phyloP scores from a whole-genome alignment of 768 basidiomycete genomes.

The Clathrus columnatus region DNA sequence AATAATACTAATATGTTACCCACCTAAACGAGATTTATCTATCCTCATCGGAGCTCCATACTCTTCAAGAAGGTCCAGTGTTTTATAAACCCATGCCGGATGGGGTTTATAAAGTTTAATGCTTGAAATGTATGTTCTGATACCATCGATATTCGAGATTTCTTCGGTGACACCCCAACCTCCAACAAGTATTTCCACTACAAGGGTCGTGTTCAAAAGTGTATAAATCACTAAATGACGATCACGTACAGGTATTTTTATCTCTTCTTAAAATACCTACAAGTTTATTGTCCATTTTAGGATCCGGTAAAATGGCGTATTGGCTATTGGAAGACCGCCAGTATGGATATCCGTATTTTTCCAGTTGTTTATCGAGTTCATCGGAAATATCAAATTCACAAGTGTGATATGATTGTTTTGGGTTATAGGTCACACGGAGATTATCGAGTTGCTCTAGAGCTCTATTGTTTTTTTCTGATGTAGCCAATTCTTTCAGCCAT shows the following conservation, averaged over 20 bases:
- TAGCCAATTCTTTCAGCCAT: constrained; percentile 17
- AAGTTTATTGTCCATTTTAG: constrained; percentile 10
- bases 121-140: constrained; percentile 1
- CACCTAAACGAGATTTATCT: constrained; percentile 14
- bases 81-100: constrained; percentile 21
- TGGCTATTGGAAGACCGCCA: constrained; percentile 13
- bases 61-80: constrained; percentile 23
- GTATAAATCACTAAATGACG: background rate
- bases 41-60: constrained; percentile 14
- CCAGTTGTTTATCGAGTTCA: constrained; percentile 8
- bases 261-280: constrained; percentile 7
- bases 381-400: constrained; percentile 13
- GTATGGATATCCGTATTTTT: constrained; percentile 17
- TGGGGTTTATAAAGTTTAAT: constrained; percentile 13
- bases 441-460: constrained; percentile 4
- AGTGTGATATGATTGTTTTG: constrained; percentile 19
- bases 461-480: background rate
- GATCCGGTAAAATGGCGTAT: constrained; percentile 12
- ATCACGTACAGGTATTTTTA: background rate
- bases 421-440: constrained; percentile 20
- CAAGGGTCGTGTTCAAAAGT: background rate
- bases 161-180: constrained; percentile 3
- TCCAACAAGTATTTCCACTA: constrained; percentile 5
- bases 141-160: constrained; percentile 7
- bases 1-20: no score